Base-by-base conservation (phyloP, 2,329 filamentous ascomycete species). In the Fusarium sp. region DNA sequence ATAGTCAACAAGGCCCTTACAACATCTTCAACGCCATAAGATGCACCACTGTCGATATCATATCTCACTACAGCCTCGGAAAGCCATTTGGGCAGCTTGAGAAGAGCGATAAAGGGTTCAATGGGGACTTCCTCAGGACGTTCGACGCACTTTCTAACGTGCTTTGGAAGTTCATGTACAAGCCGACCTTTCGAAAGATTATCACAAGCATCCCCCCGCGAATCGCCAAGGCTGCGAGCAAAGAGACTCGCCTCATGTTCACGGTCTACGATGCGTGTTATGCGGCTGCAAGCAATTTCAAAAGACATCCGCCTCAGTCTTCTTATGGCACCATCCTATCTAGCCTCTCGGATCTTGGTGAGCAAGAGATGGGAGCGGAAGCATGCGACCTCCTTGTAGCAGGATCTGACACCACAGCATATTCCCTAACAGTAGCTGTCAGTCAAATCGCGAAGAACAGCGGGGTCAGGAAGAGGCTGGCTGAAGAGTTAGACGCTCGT, bases 1-100 rank as follows among this genome's bases (percentile, higher is more conserved):
- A 54, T 15, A 43, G 5, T 0, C 51, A 54, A 20, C 3, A 24
- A 1, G 51, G 51, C 8, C 51, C 51, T 24, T 54, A 43, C 8
- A 54, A 54, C 10, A 44, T 54, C 1, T 24, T n/a, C 51, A 54
- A 54, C 15, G 38, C 51, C 38, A 29, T 54, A 24, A 43, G 38
- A 6, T 54, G 51, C 10, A 44, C 51, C 16, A 54, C 51, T 25
- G 51, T 45, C 20, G 51, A 54, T 6, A 45, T 54, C 4, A 45
- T 54, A 0, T 54, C 51, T 11, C 51, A 32, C 2, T 45, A 45
- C 40, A 24, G 40, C 9, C 0, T 5, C 4, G 40, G 51, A 20
- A 4, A 27, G 16, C 27, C 51, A 4, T 2, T 54, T 10, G 51
- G 51, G 2, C 51, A 54, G 2, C 51, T 54, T 4, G 27, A 44